phyloP scores from a whole-genome alignment of 306 rosid species.

The Leucaena leucocephala region DNA sequence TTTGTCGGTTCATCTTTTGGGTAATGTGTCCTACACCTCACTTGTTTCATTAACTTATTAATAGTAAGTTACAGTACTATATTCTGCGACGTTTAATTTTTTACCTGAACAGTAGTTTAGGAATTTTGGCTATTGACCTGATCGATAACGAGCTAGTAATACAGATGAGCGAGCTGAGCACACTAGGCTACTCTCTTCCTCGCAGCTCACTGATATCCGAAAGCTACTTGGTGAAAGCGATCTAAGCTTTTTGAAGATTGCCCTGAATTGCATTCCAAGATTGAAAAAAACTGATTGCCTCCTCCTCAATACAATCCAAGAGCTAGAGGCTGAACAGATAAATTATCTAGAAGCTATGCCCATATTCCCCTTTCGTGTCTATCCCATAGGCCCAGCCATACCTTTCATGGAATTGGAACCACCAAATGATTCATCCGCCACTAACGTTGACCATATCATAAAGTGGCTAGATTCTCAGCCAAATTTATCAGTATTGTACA shows the following conservation, averaged over 20 bases:
- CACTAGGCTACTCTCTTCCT: constrained; percentile 41
- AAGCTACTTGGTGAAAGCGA: constrained; percentile 39
- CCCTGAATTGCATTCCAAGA: constrained; percentile 38
- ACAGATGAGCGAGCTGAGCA: constrained; percentile 38
- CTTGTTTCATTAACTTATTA: background rate
- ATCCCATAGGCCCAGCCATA: constrained; percentile 58
- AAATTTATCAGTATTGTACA: constrained; percentile 54
- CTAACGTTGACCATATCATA: constrained; percentile 30
- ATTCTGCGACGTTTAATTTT: no score
- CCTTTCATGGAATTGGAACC: constrained; percentile 44
- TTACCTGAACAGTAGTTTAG: background rate
- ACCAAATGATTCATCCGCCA: background rate
- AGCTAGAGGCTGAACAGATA: constrained; percentile 48
- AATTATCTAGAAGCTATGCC: constrained; percentile 36
- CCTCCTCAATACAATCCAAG: constrained; percentile 49
- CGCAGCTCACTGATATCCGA: constrained; percentile 40
- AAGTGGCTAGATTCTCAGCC: constrained; percentile 67
- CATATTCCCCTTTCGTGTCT: constrained; percentile 46
- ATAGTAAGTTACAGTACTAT: no score
- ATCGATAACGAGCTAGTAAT: background rate
- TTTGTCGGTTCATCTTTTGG: background rate
- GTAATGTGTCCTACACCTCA: background rate
- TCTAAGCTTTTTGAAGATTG: constrained; percentile 35
- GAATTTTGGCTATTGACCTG: background rate
- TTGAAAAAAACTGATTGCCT: constrained; percentile 51